These are phyloP conservation scores for Sugiyamaella grinbergsii DNA, from an alignment of 1,139 yeast species.

Conservation along the genomic window DNA sequence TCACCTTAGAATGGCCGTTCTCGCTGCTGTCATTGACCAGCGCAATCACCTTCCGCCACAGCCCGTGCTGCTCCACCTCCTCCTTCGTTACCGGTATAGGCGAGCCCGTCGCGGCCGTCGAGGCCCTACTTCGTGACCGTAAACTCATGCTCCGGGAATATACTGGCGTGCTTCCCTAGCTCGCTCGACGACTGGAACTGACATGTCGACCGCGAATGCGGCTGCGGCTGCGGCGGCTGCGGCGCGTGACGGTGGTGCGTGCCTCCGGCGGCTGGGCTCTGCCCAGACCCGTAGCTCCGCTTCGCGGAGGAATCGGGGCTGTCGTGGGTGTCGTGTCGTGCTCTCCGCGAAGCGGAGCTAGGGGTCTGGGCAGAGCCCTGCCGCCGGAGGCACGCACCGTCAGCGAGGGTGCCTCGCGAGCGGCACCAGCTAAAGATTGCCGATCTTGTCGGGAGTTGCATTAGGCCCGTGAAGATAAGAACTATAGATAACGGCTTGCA, in stretches of 20 bases:
- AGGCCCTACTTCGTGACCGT: constrained; percentile 22
- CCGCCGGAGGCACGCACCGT: too few relatives aligned
- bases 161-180: too few relatives aligned
- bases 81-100: constrained; percentile 17
- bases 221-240: too few relatives aligned
- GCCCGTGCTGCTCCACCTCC: constrained; percentile 16
- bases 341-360: too few relatives aligned
- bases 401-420: too few relatives aligned
- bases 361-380: too few relatives aligned
- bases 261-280: too few relatives aligned
- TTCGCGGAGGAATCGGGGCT: too few relatives aligned
- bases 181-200: not conserved
- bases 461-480: not conserved
- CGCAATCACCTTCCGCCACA: constrained; percentile 20
- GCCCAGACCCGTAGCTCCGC: too few relatives aligned
- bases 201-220: too few relatives aligned
- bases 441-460: not conserved
- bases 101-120: constrained; percentile 21
- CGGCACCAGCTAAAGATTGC: not conserved
- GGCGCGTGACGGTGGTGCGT: too few relatives aligned
- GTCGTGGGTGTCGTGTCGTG: too few relatives aligned
- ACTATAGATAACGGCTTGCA: not conserved
- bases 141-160: constrained; percentile 18
- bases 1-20: constrained; percentile 22
- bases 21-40: constrained; percentile 19